phyloP scores from a whole-genome alignment of 768 basidiomycete species.

The Collybia sp. region DNA sequence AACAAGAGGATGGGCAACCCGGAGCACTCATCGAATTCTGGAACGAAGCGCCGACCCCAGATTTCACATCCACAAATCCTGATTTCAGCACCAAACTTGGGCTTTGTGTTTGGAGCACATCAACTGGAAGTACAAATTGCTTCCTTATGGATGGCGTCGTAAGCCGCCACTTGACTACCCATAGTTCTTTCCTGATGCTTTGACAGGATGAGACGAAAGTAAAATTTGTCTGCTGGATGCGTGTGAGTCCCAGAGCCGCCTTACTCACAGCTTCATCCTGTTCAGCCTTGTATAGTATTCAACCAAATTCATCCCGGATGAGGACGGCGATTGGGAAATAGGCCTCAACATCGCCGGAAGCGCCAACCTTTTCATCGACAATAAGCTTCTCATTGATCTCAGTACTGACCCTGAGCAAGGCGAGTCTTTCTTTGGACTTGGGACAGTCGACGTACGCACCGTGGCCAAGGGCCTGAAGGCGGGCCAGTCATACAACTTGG shows the following conservation, averaged over 20 bases:
- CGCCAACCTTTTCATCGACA: constrained; percentile 49
- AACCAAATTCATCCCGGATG: constrained; percentile 42
- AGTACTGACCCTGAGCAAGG: constrained; percentile 32
- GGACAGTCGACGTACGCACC: background rate
- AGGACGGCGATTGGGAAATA: constrained; percentile 48
- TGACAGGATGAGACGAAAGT: constrained; percentile 34
- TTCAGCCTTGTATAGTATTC: constrained; percentile 24
- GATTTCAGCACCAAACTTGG: constrained; percentile 19
- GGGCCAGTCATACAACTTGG: constrained; percentile 35
- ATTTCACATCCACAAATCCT: constrained; percentile 23
- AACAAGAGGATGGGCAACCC: constrained; percentile 25
- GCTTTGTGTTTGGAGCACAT: constrained; percentile 29
- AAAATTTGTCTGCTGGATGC: constrained; percentile 33
- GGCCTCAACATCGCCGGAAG: constrained; percentile 37
- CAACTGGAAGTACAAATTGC: constrained; percentile 27
- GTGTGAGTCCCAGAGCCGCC: constrained; percentile 22
- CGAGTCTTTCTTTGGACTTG: constrained; percentile 38
- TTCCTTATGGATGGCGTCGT: constrained; percentile 40
- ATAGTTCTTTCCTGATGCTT: background rate
- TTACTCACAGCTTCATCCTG: background rate
- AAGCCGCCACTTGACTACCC: no score
- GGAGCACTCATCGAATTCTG: constrained; percentile 41
- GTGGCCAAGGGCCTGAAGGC: constrained; percentile 34
- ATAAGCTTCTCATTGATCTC: constrained; percentile 39
- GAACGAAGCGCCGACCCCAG: constrained; percentile 36